Base-by-base conservation (phyloP, 2,329 filamentous ascomycete species). In the Neocatenulostroma microsporum region DNA sequence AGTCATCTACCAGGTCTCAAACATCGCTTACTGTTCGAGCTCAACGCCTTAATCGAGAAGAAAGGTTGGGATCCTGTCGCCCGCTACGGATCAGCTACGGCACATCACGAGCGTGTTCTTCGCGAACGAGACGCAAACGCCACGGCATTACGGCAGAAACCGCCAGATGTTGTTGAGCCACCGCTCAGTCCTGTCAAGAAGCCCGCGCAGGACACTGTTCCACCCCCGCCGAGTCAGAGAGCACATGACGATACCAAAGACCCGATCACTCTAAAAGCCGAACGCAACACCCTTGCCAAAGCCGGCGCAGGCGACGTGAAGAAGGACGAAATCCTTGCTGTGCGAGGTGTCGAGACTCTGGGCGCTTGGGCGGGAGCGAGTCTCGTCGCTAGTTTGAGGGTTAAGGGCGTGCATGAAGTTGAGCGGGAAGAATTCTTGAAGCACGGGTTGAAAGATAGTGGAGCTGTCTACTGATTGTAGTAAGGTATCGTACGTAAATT, bases 1-100 rank as follows among this genome's bases (percentile, higher is more conserved):
- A 78, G 86, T 5, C 74, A 74, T 18, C 78, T 95, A 7, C 73
- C 88, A 1, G 91, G 91, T 1, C 64, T 98, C 18, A 86, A 84
- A 47, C 70, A 73, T 17, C 77, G 89, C 18, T 72, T 94, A 24
- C 62, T 94, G 21, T 74, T 82, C 39, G 88, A 96, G 50, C 63
- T 96, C 1, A 71, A 73, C 3, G 62, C 65, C 1, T 64, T 94
- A 1, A 70, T 91, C 4, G 67, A 78, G 12, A 66, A 71, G 12
- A 66, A 71, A n/a, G 84, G 85, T 5, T 96, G 89, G 86, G 78
- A 84, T 48, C 70, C 76, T 0, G 78, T 94, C 2, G 71, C 73
- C 28, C 86, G 82, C 23, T 83, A 81, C 48, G 80, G 73, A 1
- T 73, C 77, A 15, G 54, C 54, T 17, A 48, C 38, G 28, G 33